Percentiles rank a stretch among this genome's conserved stretches.
These are phyloP conservation scores for Fraxinus sp. DNA, from an alignment of 305 asterid species.

Conservation along the genomic window DNA sequence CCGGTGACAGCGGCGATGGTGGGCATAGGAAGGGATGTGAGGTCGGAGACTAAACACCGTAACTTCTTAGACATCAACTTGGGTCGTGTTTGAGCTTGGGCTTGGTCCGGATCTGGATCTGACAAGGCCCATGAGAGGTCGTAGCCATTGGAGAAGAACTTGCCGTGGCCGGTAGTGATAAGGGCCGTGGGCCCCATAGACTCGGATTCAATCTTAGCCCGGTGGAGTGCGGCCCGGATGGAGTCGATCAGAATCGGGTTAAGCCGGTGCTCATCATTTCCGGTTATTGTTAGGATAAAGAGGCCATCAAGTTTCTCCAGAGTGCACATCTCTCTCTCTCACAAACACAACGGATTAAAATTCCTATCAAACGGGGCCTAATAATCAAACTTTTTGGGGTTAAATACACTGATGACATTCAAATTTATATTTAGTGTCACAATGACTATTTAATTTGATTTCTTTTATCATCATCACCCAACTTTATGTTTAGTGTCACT, in stretches of 20 bases:
- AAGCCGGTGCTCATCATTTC: slow-evolving; percentile 58
- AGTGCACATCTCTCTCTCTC: slow-evolving; percentile 35
- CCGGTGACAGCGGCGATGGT: slow-evolving; percentile 78
- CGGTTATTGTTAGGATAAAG: slow-evolving; percentile 63
- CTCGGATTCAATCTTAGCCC: slow-evolving; percentile 33
- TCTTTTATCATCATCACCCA: too few species aligned
- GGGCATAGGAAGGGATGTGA: slow-evolving; percentile 69
- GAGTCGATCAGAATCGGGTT: slow-evolving; percentile 60
- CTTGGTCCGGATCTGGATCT: slow-evolving; percentile 18
- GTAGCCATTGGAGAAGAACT: slow-evolving; percentile 77
- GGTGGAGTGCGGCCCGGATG: slow-evolving; percentile 42
- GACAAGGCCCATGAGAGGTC: slow-evolving; percentile 59
- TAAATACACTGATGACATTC: too few species aligned
- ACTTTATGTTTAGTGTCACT: too few species aligned
- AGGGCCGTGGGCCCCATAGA: slow-evolving; percentile 46
- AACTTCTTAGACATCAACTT: slow-evolving; percentile 43
- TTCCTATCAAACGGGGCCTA: too few species aligned
- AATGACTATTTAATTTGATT: too few species aligned
- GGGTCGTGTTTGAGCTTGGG: slow-evolving; percentile 9
- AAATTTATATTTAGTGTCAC: too few species aligned
- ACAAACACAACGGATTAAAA: too few species aligned
- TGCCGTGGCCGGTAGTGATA: slow-evolving; percentile 65
- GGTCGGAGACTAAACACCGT: slow-evolving; percentile 53
- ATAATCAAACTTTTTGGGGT: too few species aligned
- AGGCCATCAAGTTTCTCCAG: slow-evolving; percentile 47